Evolutionary conservation across 2,329 filamentous ascomycete species (phyloP), one percentile per base, ranked within the genome.

Genomic region (Alternaria sp.): DNA sequence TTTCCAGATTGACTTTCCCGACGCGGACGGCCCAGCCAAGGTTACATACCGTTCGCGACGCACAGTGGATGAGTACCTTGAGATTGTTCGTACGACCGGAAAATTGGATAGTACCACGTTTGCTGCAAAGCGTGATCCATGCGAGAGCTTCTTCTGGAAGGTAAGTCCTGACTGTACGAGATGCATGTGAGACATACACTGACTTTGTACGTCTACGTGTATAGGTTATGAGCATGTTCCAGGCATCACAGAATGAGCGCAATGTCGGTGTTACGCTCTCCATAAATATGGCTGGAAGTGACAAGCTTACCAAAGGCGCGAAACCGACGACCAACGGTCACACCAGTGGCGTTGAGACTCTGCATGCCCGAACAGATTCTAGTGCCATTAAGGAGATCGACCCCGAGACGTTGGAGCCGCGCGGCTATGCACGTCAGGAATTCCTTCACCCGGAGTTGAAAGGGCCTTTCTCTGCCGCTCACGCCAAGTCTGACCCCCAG

Each of bases 21-120:
- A 79, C 4, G 68, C 74, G 0, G 61, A 79, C 17, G 73, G 72
- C 15, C 57, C 71, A 62, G 26, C 73, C 10, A 80, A 82, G 32
- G 90, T 94, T 3, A 81, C 85, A 23, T 95, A 95, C 76, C 90
- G 90, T 7, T 96, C 92, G 1, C 85, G 90, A 11, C 85, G 88
- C 21, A 90, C 91, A 55, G 87, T 87, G 1, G 88, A 94, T 59
- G 83, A 85, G 1, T 83, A 90, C 28, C 83, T 92, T 3, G 85
- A 89, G 28, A 74, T 84, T 3, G 86, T 93, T 50, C 86, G 86
- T 59, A 84, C 85, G 64, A 85, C 85, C 0, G 92, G 92, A 1
- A 82, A 82, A 53, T 76, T 86, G 1, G 81, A 85, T 2, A 81
- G 82, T 17, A 82, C 90, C 62, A 89, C 86, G 5, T 96, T 96